Conservation (phyloP, 2,329 filamentous ascomycete genomes). For the Herpotrichia juniperi region DNA sequence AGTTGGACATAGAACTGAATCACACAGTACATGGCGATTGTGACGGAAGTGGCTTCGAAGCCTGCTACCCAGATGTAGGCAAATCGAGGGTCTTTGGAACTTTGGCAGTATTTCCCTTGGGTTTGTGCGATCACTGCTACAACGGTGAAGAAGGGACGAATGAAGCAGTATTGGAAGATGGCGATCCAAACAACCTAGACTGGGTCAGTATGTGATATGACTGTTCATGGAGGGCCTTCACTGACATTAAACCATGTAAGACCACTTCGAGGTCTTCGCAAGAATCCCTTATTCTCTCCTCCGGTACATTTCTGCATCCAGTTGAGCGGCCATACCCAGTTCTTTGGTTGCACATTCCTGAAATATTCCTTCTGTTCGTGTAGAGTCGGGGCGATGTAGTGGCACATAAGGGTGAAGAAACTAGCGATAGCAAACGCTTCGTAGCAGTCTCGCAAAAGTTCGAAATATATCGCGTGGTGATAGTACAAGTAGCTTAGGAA, state of each 20-base stretch:
- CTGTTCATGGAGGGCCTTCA: constrained; percentile 1
- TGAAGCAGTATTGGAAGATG: constrained; percentile 85
- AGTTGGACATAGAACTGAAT: constrained; percentile 87
- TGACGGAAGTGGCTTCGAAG: constrained; percentile 74
- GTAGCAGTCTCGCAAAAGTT: constrained; percentile 83
- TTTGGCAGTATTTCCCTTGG: constrained; percentile 75
- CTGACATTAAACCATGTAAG: constrained; percentile 85
- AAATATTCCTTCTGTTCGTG: constrained; percentile 86
- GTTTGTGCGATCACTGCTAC: constrained; percentile 76
- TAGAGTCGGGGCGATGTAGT: constrained; percentile 78
- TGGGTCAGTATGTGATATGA: constrained; percentile 5
- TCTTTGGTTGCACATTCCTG: constrained; percentile 67
- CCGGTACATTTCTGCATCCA: constrained; percentile 75
- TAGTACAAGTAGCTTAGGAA: constrained; percentile 78
- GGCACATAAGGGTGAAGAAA: constrained; percentile 83
- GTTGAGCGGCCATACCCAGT: constrained; percentile 76
- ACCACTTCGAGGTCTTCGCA: constrained; percentile 78
- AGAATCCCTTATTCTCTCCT: constrained; percentile 67
- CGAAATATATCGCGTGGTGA: constrained; percentile 78
- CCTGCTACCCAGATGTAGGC: constrained; percentile 82
- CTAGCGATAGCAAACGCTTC: constrained; percentile 87
- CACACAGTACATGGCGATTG: constrained; percentile 86
- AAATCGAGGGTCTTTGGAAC: constrained; percentile 77
- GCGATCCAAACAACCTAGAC: constrained; percentile 75
- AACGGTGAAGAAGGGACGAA: constrained; percentile 79